A percentile compares a stretch with the other conserved stretches of the same genome.
These are phyloP conservation scores for Heritiera littoralis DNA, from an alignment of 345 rosid species.

Conservation along the genomic window DNA sequence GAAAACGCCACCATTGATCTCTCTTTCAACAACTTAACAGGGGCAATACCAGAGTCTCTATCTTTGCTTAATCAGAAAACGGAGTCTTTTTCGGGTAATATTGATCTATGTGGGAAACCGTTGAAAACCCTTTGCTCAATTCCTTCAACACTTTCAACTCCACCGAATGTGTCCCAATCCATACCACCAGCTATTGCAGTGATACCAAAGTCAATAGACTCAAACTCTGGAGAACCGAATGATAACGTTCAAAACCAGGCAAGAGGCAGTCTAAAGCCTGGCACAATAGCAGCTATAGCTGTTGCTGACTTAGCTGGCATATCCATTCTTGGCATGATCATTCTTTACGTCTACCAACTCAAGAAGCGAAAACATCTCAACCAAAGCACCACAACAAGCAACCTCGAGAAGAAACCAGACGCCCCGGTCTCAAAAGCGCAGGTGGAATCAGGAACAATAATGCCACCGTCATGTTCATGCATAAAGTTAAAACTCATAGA, in stretches of 20 bases:
- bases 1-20: slow-evolving; percentile 65
- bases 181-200: slow-evolving; percentile 85
- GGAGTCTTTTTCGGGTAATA: slow-evolving; percentile 58
- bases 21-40: slow-evolving; percentile 82
- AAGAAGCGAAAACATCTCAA: slow-evolving; percentile 46
- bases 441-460: slow-evolving; percentile 19
- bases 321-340: slow-evolving; percentile 52
- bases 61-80: slow-evolving; percentile 57
- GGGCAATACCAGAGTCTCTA: slow-evolving; percentile 62
- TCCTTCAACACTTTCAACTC: slow-evolving; percentile 70
- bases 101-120: slow-evolving; percentile 79
- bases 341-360: slow-evolving; percentile 67
- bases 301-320: slow-evolving; percentile 68
- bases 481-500: slow-evolving; percentile 38
- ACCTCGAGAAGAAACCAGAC: slow-evolving; percentile 32
- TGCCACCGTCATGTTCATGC: slow-evolving; percentile 52
- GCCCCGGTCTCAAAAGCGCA: slow-evolving; percentile 26
- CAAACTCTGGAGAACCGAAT: slow-evolving; percentile 27
- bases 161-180: slow-evolving; percentile 59
- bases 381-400: slow-evolving; percentile 22
- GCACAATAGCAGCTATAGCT: slow-evolving; percentile 62
- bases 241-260: slow-evolving; percentile 24
- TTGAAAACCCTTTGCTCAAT: slow-evolving; percentile 68
- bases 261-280: slow-evolving; percentile 60
- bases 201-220: slow-evolving; percentile 55